Evolutionary conservation across 1,139 yeast genomes (phyloP).

Genomic region (Saccharomyces hybrid): DNA sequence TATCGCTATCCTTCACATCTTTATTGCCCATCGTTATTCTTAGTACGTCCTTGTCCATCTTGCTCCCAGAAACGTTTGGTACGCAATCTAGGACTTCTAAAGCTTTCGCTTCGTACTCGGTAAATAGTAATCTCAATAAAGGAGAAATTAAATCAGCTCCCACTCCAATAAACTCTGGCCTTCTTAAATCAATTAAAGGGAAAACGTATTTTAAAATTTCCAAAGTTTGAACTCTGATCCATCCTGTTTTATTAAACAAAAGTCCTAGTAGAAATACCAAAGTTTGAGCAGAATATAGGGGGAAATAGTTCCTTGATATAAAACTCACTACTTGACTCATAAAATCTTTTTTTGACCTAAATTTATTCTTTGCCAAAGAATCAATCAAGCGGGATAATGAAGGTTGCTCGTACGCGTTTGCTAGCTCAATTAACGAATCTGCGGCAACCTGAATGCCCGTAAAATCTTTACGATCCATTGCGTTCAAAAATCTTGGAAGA

Average conservation of each 20-base stretch:
- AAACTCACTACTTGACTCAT: conserved; percentile 70
- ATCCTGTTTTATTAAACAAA: conserved; percentile 62
- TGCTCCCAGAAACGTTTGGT: conserved; percentile 77
- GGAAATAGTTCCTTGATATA: conserved; percentile 61
- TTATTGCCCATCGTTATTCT: conserved; percentile 86
- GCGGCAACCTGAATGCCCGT: conserved; percentile 55
- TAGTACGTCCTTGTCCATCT: conserved; percentile 81
- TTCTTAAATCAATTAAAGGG: conserved; percentile 67
- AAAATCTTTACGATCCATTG: conserved; percentile 53
- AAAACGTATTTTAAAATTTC: conserved; percentile 64
- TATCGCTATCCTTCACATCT: conserved; percentile 71
- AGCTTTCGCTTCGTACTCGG: conserved; percentile 84
- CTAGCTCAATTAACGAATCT: conserved; percentile 48
- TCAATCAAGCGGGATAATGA: conserved; percentile 65
- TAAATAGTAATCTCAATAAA: conserved; percentile 65
- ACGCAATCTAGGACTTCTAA: conserved; percentile 85
- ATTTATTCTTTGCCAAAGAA: conserved; percentile 69
- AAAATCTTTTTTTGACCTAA: conserved; percentile 84
- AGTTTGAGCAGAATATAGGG: conserved; percentile 65
- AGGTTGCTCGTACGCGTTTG: conserved; percentile 49
- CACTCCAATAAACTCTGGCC: conserved; percentile 76
- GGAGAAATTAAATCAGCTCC: conserved; percentile 97
- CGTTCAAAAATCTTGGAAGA: conserved; percentile 76
- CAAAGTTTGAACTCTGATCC: conserved; percentile 79
- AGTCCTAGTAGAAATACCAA: conserved; percentile 71